Conservation (phyloP, 148 eudicot genomes). For the Cornus suecica region DNA sequence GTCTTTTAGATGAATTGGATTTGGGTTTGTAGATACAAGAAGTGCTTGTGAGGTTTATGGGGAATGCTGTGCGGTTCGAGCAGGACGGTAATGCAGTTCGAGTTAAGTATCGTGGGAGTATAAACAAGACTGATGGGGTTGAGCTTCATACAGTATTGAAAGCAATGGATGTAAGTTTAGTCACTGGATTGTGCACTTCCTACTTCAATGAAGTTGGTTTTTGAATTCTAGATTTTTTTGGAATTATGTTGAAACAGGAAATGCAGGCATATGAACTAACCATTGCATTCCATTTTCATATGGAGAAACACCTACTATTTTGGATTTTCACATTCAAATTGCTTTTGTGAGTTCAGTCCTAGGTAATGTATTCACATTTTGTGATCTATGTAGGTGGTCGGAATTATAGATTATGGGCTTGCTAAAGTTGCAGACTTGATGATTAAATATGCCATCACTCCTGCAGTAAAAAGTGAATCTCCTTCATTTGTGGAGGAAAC, state of each 20-base stretch:
- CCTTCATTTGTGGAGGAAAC: conserved; percentile 48
- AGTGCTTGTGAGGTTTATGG: conserved; percentile 62
- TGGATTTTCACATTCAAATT: background rate
- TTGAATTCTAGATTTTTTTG: background rate
- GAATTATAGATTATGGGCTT: conserved; percentile 77
- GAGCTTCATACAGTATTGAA: conserved; percentile 67
- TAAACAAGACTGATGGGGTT: conserved; percentile 40
- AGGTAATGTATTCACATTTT: background rate
- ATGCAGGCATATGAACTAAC: background rate
- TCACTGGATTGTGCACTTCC: conserved; percentile 6
- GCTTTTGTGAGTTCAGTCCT: conserved; percentile 2
- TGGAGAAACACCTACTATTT: conserved; percentile 3
- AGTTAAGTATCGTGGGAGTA: conserved; percentile 36
- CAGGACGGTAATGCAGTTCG: conserved; percentile 35
- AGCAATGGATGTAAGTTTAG: conserved; percentile 87
- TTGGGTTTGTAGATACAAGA: conserved; percentile 87
- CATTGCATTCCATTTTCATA: background rate
- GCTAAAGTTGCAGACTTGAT: conserved; percentile 86
- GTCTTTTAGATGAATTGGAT: conserved; percentile 42
- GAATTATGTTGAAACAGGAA: background rate
- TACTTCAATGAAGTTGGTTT: conserved; percentile 4
- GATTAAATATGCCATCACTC: conserved; percentile 62
- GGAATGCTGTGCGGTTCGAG: conserved; percentile 59
- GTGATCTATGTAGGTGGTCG: conserved; percentile 51
- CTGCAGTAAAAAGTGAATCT: conserved; percentile 40